Evolutionary conservation across 2,329 filamentous ascomycete species (phyloP).

Genomic region (Pestalotiopsis sp.): DNA sequence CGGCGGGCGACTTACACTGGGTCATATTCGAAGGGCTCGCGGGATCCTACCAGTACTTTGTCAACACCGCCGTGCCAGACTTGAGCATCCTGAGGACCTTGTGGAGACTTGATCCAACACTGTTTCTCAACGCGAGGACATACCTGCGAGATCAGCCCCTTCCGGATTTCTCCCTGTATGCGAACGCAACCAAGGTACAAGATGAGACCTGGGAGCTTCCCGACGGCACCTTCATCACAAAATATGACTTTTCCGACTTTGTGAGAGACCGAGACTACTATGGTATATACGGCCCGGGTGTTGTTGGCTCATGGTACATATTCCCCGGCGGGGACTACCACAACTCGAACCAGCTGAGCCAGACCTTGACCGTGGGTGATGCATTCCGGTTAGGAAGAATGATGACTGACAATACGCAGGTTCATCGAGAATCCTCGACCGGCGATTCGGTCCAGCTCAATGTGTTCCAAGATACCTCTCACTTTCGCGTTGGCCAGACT

Average conservation of each 20-base stretch:
- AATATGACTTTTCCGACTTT: constrained; percentile 45
- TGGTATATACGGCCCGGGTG: constrained; percentile 48
- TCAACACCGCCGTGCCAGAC: constrained; percentile 49
- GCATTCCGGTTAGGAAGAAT: no score
- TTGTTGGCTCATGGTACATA: constrained; percentile 55
- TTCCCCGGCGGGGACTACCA: constrained; percentile 53
- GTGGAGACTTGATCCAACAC: constrained; percentile 50
- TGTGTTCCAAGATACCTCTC: constrained; percentile 53
- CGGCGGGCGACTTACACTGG: constrained; percentile 54
- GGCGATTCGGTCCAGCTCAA: constrained; percentile 56
- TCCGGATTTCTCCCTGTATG: constrained; percentile 45
- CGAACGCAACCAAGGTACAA: constrained; percentile 49
- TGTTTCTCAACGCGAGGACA: constrained; percentile 48
- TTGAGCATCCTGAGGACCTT: constrained; percentile 53
- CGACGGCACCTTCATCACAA: constrained; percentile 53
- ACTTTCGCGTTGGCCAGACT: constrained; percentile 40
- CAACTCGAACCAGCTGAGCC: constrained; percentile 54
- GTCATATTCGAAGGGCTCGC: constrained; percentile 49
- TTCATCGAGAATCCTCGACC: constrained; percentile 52
- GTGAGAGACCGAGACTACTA: constrained; percentile 44
- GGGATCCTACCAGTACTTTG: constrained; percentile 57
- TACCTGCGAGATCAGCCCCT: constrained; percentile 46
- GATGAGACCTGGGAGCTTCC: constrained; percentile 55
- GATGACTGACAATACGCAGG: constrained; percentile 10
- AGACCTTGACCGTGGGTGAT: constrained; percentile 45